Conservation (phyloP, 2,329 filamentous ascomycete genomes). For the Helminthosporium solani region DNA sequence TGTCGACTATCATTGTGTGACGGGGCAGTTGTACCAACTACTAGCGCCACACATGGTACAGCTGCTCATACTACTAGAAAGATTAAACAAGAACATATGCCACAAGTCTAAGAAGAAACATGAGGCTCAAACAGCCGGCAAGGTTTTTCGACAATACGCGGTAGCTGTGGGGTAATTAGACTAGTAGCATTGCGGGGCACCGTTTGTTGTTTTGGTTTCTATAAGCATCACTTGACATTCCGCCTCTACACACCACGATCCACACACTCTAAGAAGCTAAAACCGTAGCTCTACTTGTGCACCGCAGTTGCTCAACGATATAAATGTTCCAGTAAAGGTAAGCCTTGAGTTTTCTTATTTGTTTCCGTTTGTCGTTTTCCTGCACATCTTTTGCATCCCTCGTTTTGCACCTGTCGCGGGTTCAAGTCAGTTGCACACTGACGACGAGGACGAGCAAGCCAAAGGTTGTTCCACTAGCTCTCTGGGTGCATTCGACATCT, state of each 20-base stretch:
- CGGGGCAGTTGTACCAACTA: background rate
- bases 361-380: no score
- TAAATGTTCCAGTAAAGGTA: background rate
- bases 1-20: background rate
- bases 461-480: no score
- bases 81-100: no score
- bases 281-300: background rate
- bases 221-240: background rate
- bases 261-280: background rate
- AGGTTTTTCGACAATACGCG: background rate
- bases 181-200: constrained; percentile 1
- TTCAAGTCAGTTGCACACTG: no score
- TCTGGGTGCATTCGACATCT: no score
- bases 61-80: no score
- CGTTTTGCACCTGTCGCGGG: no score
- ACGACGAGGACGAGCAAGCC: no score
- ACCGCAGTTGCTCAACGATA: background rate
- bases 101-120: no score
- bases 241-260: background rate
- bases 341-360: background rate
- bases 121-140: constrained; percentile 16
- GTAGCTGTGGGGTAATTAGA: background rate
- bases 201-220: background rate
- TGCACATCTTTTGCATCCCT: no score
- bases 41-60: no score